phyloP scores from a whole-genome alignment of 352 stramenopile genomes.

The Thraustochytrium striatum region DNA sequence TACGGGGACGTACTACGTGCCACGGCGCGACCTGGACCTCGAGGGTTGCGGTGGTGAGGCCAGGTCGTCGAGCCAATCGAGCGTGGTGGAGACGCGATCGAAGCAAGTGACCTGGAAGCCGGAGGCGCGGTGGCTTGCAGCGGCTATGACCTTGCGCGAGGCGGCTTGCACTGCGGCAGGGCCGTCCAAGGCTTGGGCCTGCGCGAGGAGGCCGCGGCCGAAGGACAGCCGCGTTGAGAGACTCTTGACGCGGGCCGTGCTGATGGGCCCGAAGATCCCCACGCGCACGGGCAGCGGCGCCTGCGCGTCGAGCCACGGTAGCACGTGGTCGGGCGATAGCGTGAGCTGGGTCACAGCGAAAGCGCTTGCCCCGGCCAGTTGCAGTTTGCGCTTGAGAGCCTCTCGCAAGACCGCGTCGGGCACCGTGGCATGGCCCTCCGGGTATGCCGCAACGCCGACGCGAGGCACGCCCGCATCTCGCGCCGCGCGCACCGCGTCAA shows the following conservation, averaged over 20 bases:
- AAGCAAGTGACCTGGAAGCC: not conserved
- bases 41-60: too few species aligned
- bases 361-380: not conserved
- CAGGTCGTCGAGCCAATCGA: not conserved
- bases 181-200: not conserved
- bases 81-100: not conserved
- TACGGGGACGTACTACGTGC: too few species aligned
- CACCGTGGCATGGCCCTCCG: not conserved
- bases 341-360: not conserved
- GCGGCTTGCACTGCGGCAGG: too few species aligned
- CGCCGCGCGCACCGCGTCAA: not conserved
- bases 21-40: too few species aligned
- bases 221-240: not conserved
- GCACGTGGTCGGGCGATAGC: not conserved
- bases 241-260: not conserved
- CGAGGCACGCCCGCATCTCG: not conserved
- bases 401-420: not conserved
- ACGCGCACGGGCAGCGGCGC: not conserved
- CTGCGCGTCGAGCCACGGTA: not conserved
- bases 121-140: not conserved
- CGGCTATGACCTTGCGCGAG: not conserved
- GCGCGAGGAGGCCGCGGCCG: not conserved
- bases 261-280: not conserved
- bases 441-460: constrained; percentile 18
- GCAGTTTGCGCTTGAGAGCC: not conserved